Conservation (phyloP, 1,284 basidiomycete genomes). For the Trichosporon sp. region DNA sequence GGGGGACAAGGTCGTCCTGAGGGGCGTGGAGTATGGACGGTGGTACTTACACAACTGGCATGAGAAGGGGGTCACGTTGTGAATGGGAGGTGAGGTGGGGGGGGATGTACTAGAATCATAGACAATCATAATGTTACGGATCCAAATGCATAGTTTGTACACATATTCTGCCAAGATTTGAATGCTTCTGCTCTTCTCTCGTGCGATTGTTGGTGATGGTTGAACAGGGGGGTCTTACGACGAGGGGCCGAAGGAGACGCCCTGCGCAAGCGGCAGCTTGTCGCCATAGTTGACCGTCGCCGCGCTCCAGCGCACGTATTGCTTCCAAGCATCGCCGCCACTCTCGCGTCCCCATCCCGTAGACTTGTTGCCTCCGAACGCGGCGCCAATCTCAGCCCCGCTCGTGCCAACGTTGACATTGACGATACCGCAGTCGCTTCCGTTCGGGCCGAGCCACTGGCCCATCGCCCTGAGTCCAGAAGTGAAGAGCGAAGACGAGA, state of each 20-base stretch:
- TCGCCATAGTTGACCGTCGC: conserved; percentile 93
- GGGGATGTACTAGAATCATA: background rate
- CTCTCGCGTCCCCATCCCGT: conserved; percentile 88
- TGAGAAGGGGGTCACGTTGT: background rate
- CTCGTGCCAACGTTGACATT: conserved; percentile 88
- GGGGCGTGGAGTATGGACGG: background rate
- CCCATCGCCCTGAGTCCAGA: conserved; percentile 77
- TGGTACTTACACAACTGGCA: background rate
- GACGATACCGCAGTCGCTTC: conserved; percentile 85
- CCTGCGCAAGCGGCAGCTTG: conserved; percentile 85
- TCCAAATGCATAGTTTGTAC: conserved; percentile 13
- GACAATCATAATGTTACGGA: background rate
- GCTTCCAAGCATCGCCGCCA: conserved; percentile 95
- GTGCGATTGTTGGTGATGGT: background rate
- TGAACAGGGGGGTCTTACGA: background rate
- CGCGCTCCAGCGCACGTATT: conserved; percentile 59
- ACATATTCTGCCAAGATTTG: background rate
- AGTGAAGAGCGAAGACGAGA: conserved; percentile 90
- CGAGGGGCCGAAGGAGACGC: conserved; percentile 70
- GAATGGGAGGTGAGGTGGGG: background rate
- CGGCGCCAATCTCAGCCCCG: conserved; percentile 89
- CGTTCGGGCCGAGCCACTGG: conserved; percentile 85
- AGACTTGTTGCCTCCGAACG: conserved; percentile 90
- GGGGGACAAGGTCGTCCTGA: conserved; percentile 7
- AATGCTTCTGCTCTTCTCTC: background rate